These are phyloP conservation scores for Vachellia pachyceras DNA, from an alignment of 306 rosid genomes.

Conservation along the genomic window DNA sequence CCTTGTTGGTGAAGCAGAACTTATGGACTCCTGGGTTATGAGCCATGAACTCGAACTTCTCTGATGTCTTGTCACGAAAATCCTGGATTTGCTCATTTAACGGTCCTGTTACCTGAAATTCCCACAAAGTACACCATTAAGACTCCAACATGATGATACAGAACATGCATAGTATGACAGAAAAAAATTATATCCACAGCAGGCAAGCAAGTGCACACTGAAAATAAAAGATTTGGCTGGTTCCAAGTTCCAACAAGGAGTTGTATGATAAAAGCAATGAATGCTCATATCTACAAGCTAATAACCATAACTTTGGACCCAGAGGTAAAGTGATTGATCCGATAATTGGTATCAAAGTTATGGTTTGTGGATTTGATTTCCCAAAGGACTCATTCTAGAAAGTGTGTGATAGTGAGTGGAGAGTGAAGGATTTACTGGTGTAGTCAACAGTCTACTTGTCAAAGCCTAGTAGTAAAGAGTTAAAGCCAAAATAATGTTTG, in stretches of 20 bases:
- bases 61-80: constrained; percentile 63
- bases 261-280: not conserved
- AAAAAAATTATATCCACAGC: not conserved
- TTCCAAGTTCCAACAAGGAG: not conserved
- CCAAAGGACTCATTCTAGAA: not conserved
- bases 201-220: not conserved
- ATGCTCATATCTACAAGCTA: not conserved
- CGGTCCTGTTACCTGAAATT: constrained; percentile 81
- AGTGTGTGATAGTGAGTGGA: not conserved
- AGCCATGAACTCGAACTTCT: constrained; percentile 62
- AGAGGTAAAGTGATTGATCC: not conserved
- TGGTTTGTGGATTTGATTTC: not conserved
- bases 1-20: constrained; percentile 79
- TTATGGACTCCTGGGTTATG: constrained; percentile 65
- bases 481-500: no score
- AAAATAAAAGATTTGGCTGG: not conserved
- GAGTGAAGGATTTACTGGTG: not conserved
- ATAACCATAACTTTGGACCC: no score
- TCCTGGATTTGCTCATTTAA: constrained; percentile 73
- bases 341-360: not conserved
- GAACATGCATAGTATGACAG: no score
- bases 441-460: no score
- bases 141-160: not conserved
- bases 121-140: constrained; percentile 11
- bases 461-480: no score